Evolutionary conservation across 306 rosid genomes (phyloP).

Genomic region (Carpinus fangiana): DNA sequence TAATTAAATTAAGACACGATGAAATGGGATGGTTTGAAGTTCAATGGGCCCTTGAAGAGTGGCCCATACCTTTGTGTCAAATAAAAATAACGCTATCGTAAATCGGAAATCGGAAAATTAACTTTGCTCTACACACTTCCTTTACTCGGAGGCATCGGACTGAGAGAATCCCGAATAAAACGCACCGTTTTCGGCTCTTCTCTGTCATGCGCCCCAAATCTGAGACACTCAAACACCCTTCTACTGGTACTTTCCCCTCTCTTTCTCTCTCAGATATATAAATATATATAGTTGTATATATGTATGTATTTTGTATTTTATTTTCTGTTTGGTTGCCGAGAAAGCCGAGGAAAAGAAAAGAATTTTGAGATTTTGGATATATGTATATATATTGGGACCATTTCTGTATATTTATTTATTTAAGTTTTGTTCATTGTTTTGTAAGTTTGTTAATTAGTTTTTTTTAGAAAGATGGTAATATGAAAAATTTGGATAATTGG

Average conservation of each 20-base stretch:
- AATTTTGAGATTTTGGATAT: background rate
- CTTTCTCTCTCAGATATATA: background rate
- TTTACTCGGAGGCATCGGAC: background rate
- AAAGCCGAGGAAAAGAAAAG: background rate
- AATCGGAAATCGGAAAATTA: too few species aligned
- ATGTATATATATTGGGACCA: background rate
- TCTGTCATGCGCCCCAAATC: background rate
- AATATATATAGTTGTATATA: background rate
- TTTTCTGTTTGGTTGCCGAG: slow-evolving; percentile 7
- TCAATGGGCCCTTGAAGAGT: too few species aligned
- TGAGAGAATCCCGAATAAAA: background rate
- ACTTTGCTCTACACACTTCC: background rate
- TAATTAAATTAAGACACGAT: too few species aligned
- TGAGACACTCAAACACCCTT: background rate
- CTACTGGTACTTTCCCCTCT: background rate
- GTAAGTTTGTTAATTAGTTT: background rate
- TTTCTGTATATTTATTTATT: background rate
- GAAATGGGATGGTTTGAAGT: too few species aligned
- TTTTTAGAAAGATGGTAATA: background rate
- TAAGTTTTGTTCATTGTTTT: background rate
- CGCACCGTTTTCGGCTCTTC: background rate
- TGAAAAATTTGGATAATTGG: background rate
- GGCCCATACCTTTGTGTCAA: too few species aligned
- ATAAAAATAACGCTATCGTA: too few species aligned
- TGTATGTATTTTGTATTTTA: background rate